phyloP scores from a whole-genome alignment of 108 stramenopile species.

The Skeletonema costatum region DNA sequence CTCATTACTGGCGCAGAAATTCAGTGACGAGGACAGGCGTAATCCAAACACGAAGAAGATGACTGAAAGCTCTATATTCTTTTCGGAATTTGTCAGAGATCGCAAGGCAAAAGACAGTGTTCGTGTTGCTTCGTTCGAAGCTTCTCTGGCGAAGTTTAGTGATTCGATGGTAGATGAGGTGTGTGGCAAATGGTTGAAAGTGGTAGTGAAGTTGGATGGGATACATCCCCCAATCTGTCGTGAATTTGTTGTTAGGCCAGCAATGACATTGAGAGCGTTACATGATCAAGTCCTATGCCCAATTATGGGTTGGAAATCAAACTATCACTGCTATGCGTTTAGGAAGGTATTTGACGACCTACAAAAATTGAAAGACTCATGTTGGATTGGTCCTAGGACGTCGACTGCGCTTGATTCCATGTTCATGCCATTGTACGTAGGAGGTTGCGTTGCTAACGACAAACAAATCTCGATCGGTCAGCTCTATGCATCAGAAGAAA shows the following conservation, averaged over 20 bases:
- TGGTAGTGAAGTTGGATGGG: constrained; percentile 10
- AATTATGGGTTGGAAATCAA: constrained; percentile 10
- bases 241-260: constrained; percentile 7
- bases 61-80: neutral
- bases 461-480: constrained; percentile 14
- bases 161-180: neutral
- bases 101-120: neutral
- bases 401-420: constrained; percentile 4
- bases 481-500: constrained; percentile 3
- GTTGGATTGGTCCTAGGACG: constrained; percentile 20
- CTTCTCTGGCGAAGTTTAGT: neutral
- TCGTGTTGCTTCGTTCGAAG: neutral
- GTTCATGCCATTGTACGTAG: constrained; percentile 11
- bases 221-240: neutral
- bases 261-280: constrained; percentile 6
- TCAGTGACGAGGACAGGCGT: no score
- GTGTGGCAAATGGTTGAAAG: constrained; percentile 9
- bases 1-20: no score
- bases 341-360: neutral
- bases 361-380: neutral
- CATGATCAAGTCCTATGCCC: constrained; percentile 22
- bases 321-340: constrained; percentile 22
- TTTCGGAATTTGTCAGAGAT: neutral
- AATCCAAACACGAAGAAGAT: neutral
- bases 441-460: constrained; percentile 18